Percentiles rank a stretch among this genome's conserved stretches.
Conservation (phyloP, 768 basidiomycete genomes). For the Agrocybe chaxingu region DNA sequence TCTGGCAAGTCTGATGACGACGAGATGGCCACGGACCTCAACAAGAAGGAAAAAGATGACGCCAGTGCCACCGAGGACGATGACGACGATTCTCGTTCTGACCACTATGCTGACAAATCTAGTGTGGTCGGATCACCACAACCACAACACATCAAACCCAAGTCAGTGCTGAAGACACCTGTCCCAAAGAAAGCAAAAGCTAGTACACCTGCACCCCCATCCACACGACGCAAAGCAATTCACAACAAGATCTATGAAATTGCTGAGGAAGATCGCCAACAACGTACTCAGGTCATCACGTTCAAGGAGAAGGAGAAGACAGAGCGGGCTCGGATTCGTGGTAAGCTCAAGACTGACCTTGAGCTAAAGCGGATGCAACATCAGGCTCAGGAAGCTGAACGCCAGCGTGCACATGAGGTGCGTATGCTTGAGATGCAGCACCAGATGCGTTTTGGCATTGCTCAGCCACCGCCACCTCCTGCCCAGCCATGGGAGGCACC, state of each 20-base stretch:
- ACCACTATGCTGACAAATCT: background rate
- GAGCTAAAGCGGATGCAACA: slow-evolving; percentile 6
- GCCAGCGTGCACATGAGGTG: slow-evolving; percentile 7
- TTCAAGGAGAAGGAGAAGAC: slow-evolving; percentile 5
- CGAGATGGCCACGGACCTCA: too few relatives aligned
- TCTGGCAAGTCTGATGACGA: background rate
- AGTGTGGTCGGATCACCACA: background rate
- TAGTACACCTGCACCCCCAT: background rate
- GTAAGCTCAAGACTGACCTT: background rate
- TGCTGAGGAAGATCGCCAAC: slow-evolving; percentile 1
- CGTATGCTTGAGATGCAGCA: slow-evolving; percentile 5
- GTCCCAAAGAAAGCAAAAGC: background rate
- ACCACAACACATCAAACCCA: background rate
- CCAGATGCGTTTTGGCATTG: slow-evolving; percentile 1
- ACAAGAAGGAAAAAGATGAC: background rate
- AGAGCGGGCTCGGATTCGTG: background rate
- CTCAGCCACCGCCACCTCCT: background rate
- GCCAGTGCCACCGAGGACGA: background rate
- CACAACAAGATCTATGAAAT: background rate
- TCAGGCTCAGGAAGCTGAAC: slow-evolving; percentile 3
- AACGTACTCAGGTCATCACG: background rate
- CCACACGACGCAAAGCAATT: background rate
- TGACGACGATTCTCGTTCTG: background rate
- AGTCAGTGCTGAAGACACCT: background rate
- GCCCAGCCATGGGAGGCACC: background rate